These are phyloP conservation scores for Meyerozyma guilliermondii DNA, from an alignment of 1,139 yeast species.

Conservation along the genomic window DNA sequence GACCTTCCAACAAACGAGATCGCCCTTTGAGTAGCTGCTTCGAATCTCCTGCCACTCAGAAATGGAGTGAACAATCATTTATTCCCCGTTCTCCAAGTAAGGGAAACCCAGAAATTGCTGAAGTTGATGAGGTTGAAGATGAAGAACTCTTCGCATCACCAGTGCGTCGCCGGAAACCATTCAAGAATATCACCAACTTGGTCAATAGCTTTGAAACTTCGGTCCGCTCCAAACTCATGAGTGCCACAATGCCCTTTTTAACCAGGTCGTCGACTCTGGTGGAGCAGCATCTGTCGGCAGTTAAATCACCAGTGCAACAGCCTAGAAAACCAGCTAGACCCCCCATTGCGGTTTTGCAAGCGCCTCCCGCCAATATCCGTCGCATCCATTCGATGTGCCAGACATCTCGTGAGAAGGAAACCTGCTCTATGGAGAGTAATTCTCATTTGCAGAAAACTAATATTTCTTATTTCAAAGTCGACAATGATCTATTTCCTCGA, in stretches of 20 bases:
- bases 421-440: constrained; percentile 27
- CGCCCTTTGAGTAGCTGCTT: constrained; percentile 27
- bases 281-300: background rate
- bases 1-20: constrained; percentile 14
- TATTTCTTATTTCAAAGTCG: constrained; percentile 42
- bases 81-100: background rate
- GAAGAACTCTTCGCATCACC: constrained; percentile 11
- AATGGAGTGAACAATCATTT: constrained; percentile 7
- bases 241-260: background rate
- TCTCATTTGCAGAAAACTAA: constrained; percentile 36
- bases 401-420: constrained; percentile 33
- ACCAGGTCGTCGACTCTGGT: constrained; percentile 2
- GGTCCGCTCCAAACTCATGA: background rate
- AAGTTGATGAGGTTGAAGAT: background rate
- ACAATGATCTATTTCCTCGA: constrained; percentile 69
- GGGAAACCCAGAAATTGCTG: background rate
- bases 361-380: constrained; percentile 27
- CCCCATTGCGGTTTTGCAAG: constrained; percentile 3
- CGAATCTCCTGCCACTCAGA: constrained; percentile 26
- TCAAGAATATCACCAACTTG: constrained; percentile 23
- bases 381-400: constrained; percentile 68
- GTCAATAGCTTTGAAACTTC: constrained; percentile 6
- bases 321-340: background rate
- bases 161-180: constrained; percentile 19
- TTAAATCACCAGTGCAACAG: background rate